Base-by-base conservation (phyloP, 148 eudicot genomes). In the Cornus controversa region DNA sequence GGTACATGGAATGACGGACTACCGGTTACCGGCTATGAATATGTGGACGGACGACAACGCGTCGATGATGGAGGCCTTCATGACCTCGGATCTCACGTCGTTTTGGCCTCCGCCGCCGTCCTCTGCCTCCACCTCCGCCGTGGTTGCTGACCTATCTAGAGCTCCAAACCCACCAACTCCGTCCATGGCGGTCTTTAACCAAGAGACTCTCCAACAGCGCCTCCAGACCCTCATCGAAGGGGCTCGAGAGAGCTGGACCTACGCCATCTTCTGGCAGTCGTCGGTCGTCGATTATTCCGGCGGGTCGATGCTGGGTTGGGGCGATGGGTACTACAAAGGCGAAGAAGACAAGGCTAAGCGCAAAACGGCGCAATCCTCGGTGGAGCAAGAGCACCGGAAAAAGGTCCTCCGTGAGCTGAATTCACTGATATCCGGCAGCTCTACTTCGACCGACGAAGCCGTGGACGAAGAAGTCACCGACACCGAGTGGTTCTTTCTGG, bases 241-340 rank as follows among this genome's bases (percentile, higher is more conserved):
- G 2, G 83, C 87, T 0, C 66, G 75, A 0, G 85, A 87, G 75
- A 78, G 77, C 80, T 96, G 99, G 99, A 92, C 94, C 2, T 96
- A 96, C 81, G 99, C 98, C 13, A 93, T 96, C 53, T 96, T 91
- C 88, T 96, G 99, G 99, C 98, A 93, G 69, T 80, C 86, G 9
- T 73, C 89, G 71, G 85, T 66, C 64, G 57, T 70, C 3, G 92
- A 85, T 34, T 73, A 62, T 71, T 23, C 84, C 67, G 81, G 82
- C 18, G 83, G 79, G 6, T 31, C 91, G 0, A 26, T 88, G 2
- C 77, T 96, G 2, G 87, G 89, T 0, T 96, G 99, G 99, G 98
- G 98, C 5, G 99, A 96, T 36, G 99, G 99, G 0, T 93, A 91
- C 72, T 96, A 96, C 73, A 91, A 84, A 22, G 95, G 93, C 10